Evolutionary conservation across 768 basidiomycete species (phyloP), one percentile per base, ranked within the genome.

Genomic region (Naganishia kalamii): DNA sequence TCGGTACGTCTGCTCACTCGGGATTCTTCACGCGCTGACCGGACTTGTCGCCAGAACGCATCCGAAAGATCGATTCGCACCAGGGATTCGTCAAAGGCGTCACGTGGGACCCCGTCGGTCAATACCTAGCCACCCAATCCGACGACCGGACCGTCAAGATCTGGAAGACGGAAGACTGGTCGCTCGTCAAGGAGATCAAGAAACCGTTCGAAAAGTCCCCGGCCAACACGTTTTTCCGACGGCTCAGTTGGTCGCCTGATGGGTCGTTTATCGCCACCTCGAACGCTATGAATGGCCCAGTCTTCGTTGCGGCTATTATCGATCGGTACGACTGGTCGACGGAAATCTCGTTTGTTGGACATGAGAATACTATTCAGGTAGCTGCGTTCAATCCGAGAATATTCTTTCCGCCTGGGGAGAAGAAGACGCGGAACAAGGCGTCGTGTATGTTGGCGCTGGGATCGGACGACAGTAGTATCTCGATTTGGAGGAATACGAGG

Each of bases 41-140:
- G 17, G 27, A 27, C 35, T 44, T 29, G n/a, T 29, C 47, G 5
- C 0, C 73, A 96, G 93, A 93, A 70, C 87, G 88, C 13, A 76
- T 97, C 63, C 82, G 84, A 41, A 90, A 87, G 76, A 83, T 99
- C 6, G 89, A 90, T 65, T 85, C 85, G 65, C 96, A 98, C 74
- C 87, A 90, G 72, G 94, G 92, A 2, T 97, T 97, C 77, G 93
- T 99, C 71, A 98, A 99, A 79, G 96, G 96, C 65, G 90, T 99
- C 54, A 93, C 91, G 74, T 99, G 94, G 87, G 96, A 99, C 79
- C 96, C 96, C 3, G 94, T 93, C 2, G 96, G 96, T 49, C 89
- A 97, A 79, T 97, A 87, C 74, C 85, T 99, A 67, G 94, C 96
- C n/a, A 97, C 94, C 44, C 81, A 81, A 72, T 93, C 92, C 27